Percentiles rank a stretch among this genome's conserved stretches.
phyloP scores from a whole-genome alignment of 371 early-diverging fungal genomes.

The Coemansia sp. region DNA sequence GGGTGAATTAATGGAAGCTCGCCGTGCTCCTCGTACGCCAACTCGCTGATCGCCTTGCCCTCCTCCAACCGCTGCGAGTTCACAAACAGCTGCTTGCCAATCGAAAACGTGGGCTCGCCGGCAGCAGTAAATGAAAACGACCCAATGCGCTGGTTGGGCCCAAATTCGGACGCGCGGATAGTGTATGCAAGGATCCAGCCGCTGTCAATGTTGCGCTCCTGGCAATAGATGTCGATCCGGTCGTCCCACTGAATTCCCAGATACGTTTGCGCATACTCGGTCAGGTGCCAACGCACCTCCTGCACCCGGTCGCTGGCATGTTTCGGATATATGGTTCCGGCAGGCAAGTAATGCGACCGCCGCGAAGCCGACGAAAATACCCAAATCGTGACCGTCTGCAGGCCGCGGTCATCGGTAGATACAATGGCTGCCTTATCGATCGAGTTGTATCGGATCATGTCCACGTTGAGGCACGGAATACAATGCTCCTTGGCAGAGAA shows the following conservation, averaged over 20 bases:
- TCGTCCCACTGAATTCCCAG: constrained; percentile 49
- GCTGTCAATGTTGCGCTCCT: constrained; percentile 42
- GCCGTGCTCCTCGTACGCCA: constrained; percentile 45
- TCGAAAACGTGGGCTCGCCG: constrained; percentile 46
- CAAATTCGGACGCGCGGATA: constrained; percentile 33
- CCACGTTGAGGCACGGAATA: constrained; percentile 40
- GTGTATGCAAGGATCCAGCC: constrained; percentile 37
- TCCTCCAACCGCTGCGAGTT: constrained; percentile 15
- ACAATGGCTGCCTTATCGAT: constrained; percentile 52
- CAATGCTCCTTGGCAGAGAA: constrained; percentile 48
- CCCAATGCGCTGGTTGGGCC: constrained; percentile 25
- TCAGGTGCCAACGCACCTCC: constrained; percentile 50
- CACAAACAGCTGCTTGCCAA: constrained; percentile 31
- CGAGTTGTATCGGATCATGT: constrained; percentile 51
- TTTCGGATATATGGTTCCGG: constrained; percentile 45
- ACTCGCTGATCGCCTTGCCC: constrained; percentile 16
- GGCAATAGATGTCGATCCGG: constrained; percentile 43
- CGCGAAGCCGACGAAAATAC: constrained; percentile 49
- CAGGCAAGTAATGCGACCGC: constrained; percentile 46
- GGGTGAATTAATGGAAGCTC: constrained; percentile 46
- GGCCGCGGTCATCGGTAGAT: constrained; percentile 31
- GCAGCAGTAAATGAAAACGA: constrained; percentile 48
- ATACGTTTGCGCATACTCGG: constrained; percentile 47
- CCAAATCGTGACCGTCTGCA: constrained; percentile 44
- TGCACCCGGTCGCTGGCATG: constrained; percentile 32